Evolutionary conservation across 441 rosid genomes (phyloP).

Genomic region (Flueggea neowawraea): DNA sequence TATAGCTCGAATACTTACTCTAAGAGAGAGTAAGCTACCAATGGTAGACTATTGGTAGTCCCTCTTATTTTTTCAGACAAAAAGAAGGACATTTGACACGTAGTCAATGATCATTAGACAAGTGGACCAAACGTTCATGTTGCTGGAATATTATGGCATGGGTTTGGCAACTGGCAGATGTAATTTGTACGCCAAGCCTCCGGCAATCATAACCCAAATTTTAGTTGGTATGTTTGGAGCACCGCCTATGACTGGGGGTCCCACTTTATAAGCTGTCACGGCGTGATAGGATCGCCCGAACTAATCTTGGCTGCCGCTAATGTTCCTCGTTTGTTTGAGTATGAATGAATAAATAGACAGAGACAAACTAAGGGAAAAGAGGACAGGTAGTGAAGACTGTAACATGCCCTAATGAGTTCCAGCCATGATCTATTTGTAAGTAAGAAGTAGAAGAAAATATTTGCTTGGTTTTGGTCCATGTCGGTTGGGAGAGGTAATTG

Average conservation of each 20-base stretch:
- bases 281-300: slow-evolving; percentile 1
- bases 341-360: too few species aligned
- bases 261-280: not conserved
- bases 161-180: slow-evolving; percentile 21
- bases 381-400: too few species aligned
- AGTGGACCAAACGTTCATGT: not conserved
- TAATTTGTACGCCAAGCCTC: slow-evolving; percentile 28
- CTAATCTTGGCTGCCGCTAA: not conserved
- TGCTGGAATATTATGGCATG: slow-evolving; percentile 1
- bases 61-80: too few species aligned
- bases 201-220: slow-evolving; percentile 5
- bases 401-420: too few species aligned
- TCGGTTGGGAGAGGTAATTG: too few species aligned
- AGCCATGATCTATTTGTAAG: not conserved
- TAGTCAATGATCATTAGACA: not conserved
- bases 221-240: slow-evolving; percentile 18
- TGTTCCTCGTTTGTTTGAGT: too few species aligned
- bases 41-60: too few species aligned
- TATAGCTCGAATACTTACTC: too few species aligned
- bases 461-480: not conserved
- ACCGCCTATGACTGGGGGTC: not conserved
- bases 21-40: too few species aligned
- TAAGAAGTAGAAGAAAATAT: not conserved
- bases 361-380: not conserved
- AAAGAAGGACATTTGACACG: too few species aligned